phyloP scores from a whole-genome alignment of 768 basidiomycete species.

The Pluteus cervinus region DNA sequence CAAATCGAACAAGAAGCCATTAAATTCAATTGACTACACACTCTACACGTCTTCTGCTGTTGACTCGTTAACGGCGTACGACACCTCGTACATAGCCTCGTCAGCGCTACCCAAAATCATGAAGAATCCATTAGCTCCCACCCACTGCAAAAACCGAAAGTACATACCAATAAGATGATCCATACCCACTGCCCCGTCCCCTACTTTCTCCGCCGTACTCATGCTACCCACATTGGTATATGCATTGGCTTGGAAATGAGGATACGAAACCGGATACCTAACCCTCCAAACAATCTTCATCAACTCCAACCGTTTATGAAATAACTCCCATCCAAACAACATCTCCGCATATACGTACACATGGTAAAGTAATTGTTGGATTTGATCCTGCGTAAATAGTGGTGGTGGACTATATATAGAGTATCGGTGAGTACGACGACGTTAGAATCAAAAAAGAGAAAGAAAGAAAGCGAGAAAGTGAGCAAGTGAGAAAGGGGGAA shows the following conservation, averaged over 20 bases:
- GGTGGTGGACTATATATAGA: slow-evolving; percentile 17
- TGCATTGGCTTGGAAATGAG: too few relatives aligned
- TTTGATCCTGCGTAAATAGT: slow-evolving; percentile 30
- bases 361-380: slow-evolving; percentile 44
- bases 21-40: slow-evolving; percentile 35
- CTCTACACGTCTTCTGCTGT: slow-evolving; percentile 32
- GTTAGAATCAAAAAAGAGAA: too few relatives aligned
- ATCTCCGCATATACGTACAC: slow-evolving; percentile 70
- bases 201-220: slow-evolving; percentile 1
- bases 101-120: slow-evolving; percentile 34
- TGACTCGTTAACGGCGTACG: slow-evolving; percentile 22
- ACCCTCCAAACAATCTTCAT: slow-evolving; percentile 52
- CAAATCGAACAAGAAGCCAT: slow-evolving; percentile 65
- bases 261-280: slow-evolving; percentile 8
- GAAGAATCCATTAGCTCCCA: background rate
- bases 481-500: background rate
- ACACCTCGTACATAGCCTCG: slow-evolving; percentile 43
- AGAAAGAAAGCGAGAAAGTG: too few relatives aligned
- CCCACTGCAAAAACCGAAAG: background rate
- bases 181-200: slow-evolving; percentile 2
- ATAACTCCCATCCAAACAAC: slow-evolving; percentile 66
- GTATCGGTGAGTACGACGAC: too few relatives aligned
- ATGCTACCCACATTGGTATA: background rate
- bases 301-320: slow-evolving; percentile 67
- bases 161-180: background rate